Percentiles rank a stretch among this genome's conserved stretches.
Conservation (phyloP, 1,284 basidiomycete species). For the Sparassis latifolia region DNA sequence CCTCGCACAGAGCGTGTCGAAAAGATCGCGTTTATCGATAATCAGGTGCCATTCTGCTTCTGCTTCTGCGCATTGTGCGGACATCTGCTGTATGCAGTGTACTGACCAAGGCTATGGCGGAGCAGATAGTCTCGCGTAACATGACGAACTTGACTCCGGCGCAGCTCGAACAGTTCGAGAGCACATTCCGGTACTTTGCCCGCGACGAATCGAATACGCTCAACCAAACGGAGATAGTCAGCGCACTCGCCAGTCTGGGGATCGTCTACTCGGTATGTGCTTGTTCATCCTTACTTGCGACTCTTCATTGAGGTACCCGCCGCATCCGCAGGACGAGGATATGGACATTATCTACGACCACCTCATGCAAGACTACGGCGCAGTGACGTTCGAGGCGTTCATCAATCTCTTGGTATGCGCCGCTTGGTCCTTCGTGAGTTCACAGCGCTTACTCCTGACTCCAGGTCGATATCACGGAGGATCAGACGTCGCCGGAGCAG, state of each 20-base stretch:
- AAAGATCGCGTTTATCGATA: conserved; percentile 95
- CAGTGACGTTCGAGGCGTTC: conserved; percentile 91
- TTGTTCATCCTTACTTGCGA: not conserved
- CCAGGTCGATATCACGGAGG: conserved; percentile 92
- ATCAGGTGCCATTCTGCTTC: conserved; percentile 58
- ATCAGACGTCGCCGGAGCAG: conserved; percentile 90
- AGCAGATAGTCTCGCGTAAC: conserved; percentile 78
- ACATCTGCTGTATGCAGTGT: not conserved
- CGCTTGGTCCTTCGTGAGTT: not conserved
- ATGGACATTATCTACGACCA: conserved; percentile 83
- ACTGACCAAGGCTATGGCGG: not conserved
- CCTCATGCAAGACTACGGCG: conserved; percentile 80
- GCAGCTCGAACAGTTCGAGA: conserved; percentile 95
- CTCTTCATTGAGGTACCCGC: not conserved
- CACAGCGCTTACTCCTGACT: not conserved
- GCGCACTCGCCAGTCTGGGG: conserved; percentile 90
- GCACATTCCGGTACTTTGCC: conserved; percentile 97
- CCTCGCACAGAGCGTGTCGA: conserved; percentile 73
- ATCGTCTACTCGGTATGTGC: conserved; percentile 79
- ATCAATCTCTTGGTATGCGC: conserved; percentile 79
- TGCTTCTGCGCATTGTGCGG: not conserved
- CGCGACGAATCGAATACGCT: conserved; percentile 89
- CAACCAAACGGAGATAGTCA: conserved; percentile 80
- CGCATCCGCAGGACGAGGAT: conserved; percentile 64
- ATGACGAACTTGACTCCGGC: conserved; percentile 92